A percentile compares a stretch with the other conserved stretches of the same genome.
These are phyloP conservation scores for Schizophyllum commune DNA, from an alignment of 1,284 basidiomycete species.

Conservation along the genomic window DNA sequence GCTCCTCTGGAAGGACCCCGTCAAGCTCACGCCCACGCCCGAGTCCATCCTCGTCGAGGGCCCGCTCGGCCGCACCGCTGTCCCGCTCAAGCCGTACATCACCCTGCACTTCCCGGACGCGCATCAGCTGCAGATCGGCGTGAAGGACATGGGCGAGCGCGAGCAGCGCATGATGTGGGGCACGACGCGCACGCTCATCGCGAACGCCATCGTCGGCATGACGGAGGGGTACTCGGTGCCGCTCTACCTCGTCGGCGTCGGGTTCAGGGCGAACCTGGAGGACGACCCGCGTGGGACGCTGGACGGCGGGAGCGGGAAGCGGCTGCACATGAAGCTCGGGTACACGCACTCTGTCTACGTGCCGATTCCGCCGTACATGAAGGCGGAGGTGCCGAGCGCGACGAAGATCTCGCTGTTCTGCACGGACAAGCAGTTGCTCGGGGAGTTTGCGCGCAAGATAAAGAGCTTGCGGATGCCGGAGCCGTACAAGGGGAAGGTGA, in stretches of 20 bases:
- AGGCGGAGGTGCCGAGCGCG: slow-evolving; percentile 60
- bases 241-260: slow-evolving; percentile 89
- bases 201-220: slow-evolving; percentile 88
- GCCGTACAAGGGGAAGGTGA: slow-evolving; percentile 94
- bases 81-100: slow-evolving; percentile 67
- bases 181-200: slow-evolving; percentile 80
- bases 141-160: slow-evolving; percentile 68
- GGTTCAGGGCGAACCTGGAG: slow-evolving; percentile 87
- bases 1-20: slow-evolving; percentile 61
- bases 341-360: slow-evolving; percentile 85
- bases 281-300: slow-evolving; percentile 64
- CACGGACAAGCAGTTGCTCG: slow-evolving; percentile 74
- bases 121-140: slow-evolving; percentile 48
- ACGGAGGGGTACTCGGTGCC: slow-evolving; percentile 80
- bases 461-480: slow-evolving; percentile 85
- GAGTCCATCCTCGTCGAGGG: slow-evolving; percentile 59
- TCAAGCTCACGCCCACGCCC: slow-evolving; percentile 50
- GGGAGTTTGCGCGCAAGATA: slow-evolving; percentile 85
- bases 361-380: slow-evolving; percentile 76
- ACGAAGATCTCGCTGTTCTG: slow-evolving; percentile 65
- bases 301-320: slow-evolving; percentile 50
- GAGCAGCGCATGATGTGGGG: slow-evolving; percentile 90
- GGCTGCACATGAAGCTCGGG: slow-evolving; percentile 86
- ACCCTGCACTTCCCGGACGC: slow-evolving; percentile 34
- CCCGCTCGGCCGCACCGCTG: slow-evolving; percentile 66